phyloP scores from a whole-genome alignment of 1,139 yeast species.

The Saccharomyces uvarum region DNA sequence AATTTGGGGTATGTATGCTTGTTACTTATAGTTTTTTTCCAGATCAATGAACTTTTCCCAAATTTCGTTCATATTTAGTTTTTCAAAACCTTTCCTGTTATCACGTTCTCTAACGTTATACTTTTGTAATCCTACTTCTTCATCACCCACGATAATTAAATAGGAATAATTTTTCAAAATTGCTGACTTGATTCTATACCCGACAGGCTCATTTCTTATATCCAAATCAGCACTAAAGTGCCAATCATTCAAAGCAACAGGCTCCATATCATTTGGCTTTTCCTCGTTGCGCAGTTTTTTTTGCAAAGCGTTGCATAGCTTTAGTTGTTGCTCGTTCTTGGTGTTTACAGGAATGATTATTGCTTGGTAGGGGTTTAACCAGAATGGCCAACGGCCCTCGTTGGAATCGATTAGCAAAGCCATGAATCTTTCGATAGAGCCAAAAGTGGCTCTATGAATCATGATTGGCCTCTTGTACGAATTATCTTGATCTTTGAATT shows the following conservation, averaged over 20 bases:
- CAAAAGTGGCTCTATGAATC: slow-evolving; percentile 93
- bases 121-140: slow-evolving; percentile 56
- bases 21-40: slow-evolving; percentile 40
- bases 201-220: slow-evolving; percentile 66
- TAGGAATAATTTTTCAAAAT: slow-evolving; percentile 69
- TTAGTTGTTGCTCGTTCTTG: slow-evolving; percentile 39
- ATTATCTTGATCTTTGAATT: slow-evolving; percentile 51
- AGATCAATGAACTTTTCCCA: slow-evolving; percentile 42
- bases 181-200: slow-evolving; percentile 74
- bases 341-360: slow-evolving; percentile 79
- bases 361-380: slow-evolving; percentile 95
- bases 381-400: slow-evolving; percentile 95
- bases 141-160: slow-evolving; percentile 79
- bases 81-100: slow-evolving; percentile 40
- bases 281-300: slow-evolving; percentile 23
- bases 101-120: slow-evolving; percentile 63
- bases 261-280: slow-evolving; percentile 17
- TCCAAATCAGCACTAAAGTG: slow-evolving; percentile 74
- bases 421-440: slow-evolving; percentile 85
- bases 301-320: slow-evolving; percentile 34
- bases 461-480: slow-evolving; percentile 64
- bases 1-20: slow-evolving; percentile 6
- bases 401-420: slow-evolving; percentile 88
- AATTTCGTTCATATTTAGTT: slow-evolving; percentile 42
- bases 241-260: slow-evolving; percentile 49